Base-by-base conservation (phyloP, 257 asterid species). In the Cruciata laevipes region DNA sequence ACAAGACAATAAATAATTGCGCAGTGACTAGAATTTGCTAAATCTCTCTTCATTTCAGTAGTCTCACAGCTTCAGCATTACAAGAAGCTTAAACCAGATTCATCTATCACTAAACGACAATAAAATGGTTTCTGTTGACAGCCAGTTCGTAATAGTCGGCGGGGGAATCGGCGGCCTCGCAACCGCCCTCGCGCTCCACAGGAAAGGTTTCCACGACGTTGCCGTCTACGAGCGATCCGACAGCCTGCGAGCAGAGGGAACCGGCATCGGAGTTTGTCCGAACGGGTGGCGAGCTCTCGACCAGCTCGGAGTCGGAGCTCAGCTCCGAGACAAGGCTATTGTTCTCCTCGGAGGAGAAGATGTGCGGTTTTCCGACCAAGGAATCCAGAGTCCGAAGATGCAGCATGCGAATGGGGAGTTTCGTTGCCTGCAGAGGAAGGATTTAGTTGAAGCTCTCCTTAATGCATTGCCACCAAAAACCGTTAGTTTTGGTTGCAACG, bases 271-370 rank as follows among this genome's bases (percentile, higher is more conserved):
- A 17, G 31, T 81, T 63, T n/a, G 33, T 4, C 32, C 68, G 14
- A 81, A 81, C 59, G 85, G 85, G 13, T 81, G 85, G 85, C 69
- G 78, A 59, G 85, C 85, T 55, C 76, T 81, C 30, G 82, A 72
- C 32, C 77, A 81, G 72, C 83, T 81, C 52, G 83, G 85, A 4
- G 78, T 81, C 4, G 77, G 70, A 33, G 9, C 64, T 7, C 64
- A 59, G 24, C 81, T 81, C 4, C 57, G 85, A 67, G 63, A 60
- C 18, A 65, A 67, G 56, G 76, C 83, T 32, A 16, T 66, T 69
- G 70, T 68, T 20, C 17, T 81, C 47, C 72, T 40, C 78, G 78
- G 85, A 62, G 69, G 52, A 7, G 32, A 60, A 33, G 74, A 69
- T 0, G 58, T 76, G 21, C 62, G 78, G 76, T 75, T 23, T 17